Conservation (phyloP, 495 filamentous ascomycete genomes). For the Hypoxylon fragiforme region DNA sequence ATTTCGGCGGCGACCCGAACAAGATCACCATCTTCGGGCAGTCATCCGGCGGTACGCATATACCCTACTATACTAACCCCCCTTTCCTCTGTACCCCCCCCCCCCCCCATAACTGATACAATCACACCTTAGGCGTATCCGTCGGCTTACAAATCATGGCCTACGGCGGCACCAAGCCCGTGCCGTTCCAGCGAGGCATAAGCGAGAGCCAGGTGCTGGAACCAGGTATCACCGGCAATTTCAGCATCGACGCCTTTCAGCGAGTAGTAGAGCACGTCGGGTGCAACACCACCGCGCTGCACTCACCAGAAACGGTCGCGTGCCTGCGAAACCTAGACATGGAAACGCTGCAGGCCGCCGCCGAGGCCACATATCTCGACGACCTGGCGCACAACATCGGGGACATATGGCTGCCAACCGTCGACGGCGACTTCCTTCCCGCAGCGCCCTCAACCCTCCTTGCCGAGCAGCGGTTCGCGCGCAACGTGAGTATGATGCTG, state of each 20-base stretch:
- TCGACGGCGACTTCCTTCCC: slow-evolving; percentile 47
- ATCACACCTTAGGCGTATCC: slow-evolving; percentile 25
- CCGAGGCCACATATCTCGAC: slow-evolving; percentile 11
- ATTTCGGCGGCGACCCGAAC: slow-evolving; percentile 61
- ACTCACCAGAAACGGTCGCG: slow-evolving; percentile 48
- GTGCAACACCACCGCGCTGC: slow-evolving; percentile 46
- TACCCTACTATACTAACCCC: too few species aligned
- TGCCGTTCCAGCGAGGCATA: slow-evolving; percentile 42
- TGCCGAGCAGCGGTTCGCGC: slow-evolving; percentile 38
- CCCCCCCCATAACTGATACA: neutral
- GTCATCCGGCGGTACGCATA: slow-evolving; percentile 48
- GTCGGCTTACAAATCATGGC: slow-evolving; percentile 48
- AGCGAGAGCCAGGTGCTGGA: slow-evolving; percentile 34
- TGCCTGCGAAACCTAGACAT: slow-evolving; percentile 59
- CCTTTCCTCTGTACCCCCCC: too few species aligned
- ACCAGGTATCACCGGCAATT: slow-evolving; percentile 34
- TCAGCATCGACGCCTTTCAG: slow-evolving; percentile 31
- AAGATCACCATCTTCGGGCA: slow-evolving; percentile 61
- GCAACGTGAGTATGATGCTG: slow-evolving; percentile 40
- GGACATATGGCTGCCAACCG: slow-evolving; percentile 41
- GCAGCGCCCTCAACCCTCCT: slow-evolving; percentile 44
- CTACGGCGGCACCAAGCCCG: slow-evolving; percentile 42
- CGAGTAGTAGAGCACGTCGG: slow-evolving; percentile 53
- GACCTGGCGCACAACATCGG: slow-evolving; percentile 35
- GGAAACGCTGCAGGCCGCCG: slow-evolving; percentile 49